Conservation (phyloP, 306 rosid species). For the Canavalia ensiformis region DNA sequence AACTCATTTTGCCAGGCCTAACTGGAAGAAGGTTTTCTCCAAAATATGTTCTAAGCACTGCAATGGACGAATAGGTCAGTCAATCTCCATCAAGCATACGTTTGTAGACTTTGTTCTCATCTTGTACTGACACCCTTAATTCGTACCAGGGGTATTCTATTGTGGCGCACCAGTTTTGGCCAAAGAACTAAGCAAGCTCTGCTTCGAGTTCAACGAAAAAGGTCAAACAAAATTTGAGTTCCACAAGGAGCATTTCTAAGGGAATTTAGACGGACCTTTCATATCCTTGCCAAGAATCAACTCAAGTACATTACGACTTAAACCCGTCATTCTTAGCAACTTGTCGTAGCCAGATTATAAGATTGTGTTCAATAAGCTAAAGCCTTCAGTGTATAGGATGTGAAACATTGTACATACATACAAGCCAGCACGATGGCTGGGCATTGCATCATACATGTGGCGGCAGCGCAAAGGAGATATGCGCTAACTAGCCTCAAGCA, state of each 20-base stretch:
- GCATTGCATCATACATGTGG: conserved; percentile 52
- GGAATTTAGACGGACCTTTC: conserved; percentile 34
- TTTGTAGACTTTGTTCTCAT: conserved; percentile 13
- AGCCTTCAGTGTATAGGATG: conserved; percentile 41
- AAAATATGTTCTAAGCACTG: conserved; percentile 84
- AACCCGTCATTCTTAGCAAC: conserved; percentile 40
- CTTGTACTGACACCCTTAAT: conserved; percentile 39
- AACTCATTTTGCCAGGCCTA: conserved; percentile 97
- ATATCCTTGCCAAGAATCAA: background rate
- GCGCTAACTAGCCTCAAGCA: conserved; percentile 33
- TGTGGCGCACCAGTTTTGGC: conserved; percentile 95
- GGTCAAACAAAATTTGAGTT: conserved; percentile 92
- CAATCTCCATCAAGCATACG: conserved; percentile 20
- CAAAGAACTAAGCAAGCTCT: conserved; percentile 87
- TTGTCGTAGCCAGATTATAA: conserved; percentile 38
- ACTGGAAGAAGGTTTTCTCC: conserved; percentile 95
- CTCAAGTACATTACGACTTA: conserved; percentile 31
- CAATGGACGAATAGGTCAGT: conserved; percentile 85
- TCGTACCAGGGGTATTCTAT: conserved; percentile 80
- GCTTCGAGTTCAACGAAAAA: conserved; percentile 86
- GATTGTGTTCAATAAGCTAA: conserved; percentile 46
- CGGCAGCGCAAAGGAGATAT: conserved; percentile 34
- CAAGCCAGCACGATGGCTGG: conserved; percentile 30
- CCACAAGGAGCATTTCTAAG: conserved; percentile 92
- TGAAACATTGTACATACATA: conserved; percentile 63